Base-by-base conservation (phyloP, 1,284 basidiomycete species). In the Stereum hirsutum region DNA sequence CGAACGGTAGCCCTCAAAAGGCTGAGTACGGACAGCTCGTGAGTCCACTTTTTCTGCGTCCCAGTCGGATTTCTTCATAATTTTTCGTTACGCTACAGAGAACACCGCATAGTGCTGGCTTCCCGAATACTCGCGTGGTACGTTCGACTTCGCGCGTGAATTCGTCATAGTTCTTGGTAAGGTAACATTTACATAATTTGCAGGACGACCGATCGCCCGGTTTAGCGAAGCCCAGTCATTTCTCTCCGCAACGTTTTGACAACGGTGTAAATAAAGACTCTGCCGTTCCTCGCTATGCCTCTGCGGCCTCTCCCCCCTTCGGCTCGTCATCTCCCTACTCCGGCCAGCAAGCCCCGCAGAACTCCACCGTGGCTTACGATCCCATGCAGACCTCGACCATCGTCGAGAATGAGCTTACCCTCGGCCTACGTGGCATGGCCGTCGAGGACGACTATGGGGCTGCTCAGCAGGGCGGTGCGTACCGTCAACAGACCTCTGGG, bases 361-460 rank as follows among this genome's bases (percentile, higher is more conserved):
- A 48, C 44, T 48, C 56, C 49, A 48, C 55, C 39, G 48, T 25
- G 15, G 37, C 52, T 27, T 61, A 77, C 49, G 75, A 78, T 48
- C 52, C 65, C 36, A 46, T 61, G 24, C 65, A 67, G 48, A 58
- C 65, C 12, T 56, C 71, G 10, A 60, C 70, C 32, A 53, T 64
- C 23, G 67, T 67, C 14, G 72, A 74, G 41, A 72, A 70, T 39
- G 79, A 82, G 26, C 62, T 81, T 26, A 64, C 77, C 17, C 56
- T 72, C 31, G 69, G 73, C 1, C 62, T 85, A 42, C 73, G 80
- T 46, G 78, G 78, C 7, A 81, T 86, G 75, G 70, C 65, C 14
- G 74, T 81, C 33, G 82, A 81, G 52, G 82, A 85, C 34, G 78
- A 82, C 44, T 42, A 66, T 45, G 50, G 54, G 12, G 41, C 52